Percentiles rank a stretch among this genome's conserved stretches.
Evolutionary conservation across 23 red algal species (phyloP).

Genomic region (Pyropia haitanensis): DNA sequence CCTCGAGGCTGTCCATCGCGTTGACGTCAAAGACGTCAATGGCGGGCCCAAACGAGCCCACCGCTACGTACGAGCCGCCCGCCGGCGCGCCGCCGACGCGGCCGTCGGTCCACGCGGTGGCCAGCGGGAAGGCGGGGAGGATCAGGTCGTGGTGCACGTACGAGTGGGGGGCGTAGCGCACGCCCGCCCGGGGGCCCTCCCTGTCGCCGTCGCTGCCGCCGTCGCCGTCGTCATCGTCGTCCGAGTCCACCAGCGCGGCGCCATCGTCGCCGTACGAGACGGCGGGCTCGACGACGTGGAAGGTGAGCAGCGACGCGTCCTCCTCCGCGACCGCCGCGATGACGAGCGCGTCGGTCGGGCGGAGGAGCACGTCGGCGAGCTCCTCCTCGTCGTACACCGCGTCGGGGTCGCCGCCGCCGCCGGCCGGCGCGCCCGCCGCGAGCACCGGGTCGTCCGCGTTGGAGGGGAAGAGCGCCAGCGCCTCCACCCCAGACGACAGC

Average conservation of each 20-base stretch:
- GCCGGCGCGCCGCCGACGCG: neutral
- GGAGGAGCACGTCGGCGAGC: constrained; percentile 52
- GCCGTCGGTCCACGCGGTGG: constrained; percentile 48
- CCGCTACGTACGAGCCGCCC: constrained; percentile 50
- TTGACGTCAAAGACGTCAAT: constrained; percentile 93
- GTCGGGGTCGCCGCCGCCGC: neutral
- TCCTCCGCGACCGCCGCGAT: constrained; percentile 42
- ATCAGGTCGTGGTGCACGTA: constrained; percentile 96
- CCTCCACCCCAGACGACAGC: constrained; percentile 49
- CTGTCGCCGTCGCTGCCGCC: constrained; percentile 29
- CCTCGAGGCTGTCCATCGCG: constrained; percentile 64
- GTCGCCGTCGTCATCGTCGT: constrained; percentile 7
- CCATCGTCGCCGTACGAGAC: no score
- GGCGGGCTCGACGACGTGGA: constrained; percentile 25
- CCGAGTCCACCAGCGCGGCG: constrained; percentile 25
- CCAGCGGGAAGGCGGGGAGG: constrained; percentile 76
- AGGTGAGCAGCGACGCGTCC: constrained; percentile 48
- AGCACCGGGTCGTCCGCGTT: constrained; percentile 52
- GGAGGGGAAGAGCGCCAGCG: constrained; percentile 30
- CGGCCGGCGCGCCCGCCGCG: constrained; percentile 14
- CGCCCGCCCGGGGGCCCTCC: neutral
- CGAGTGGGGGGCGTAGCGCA: constrained; percentile 43
- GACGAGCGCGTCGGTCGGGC: constrained; percentile 55
- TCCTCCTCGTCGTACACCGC: constrained; percentile 63
- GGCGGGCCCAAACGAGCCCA: constrained; percentile 76